Evolutionary conservation across 164 flowering plant genomes (phyloP), one percentile per base, ranked within the genome.

Genomic region (Stephania cephalantha): DNA sequence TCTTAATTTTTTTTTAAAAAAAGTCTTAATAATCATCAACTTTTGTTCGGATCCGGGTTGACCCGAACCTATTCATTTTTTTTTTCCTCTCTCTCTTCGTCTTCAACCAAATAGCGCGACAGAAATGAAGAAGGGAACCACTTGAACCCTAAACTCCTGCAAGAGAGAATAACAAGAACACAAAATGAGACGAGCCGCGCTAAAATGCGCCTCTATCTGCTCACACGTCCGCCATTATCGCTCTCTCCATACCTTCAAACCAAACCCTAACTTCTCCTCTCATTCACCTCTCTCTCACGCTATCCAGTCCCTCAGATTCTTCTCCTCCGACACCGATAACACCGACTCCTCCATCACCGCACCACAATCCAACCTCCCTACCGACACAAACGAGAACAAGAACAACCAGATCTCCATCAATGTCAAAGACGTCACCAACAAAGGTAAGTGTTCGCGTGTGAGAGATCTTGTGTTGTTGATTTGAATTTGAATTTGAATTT

Each of bases 381-480:
- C 52, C 22, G n/a, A 73, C 13, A 8, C 84, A 46, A 52, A 68
- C 74, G 77, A 78, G 70, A 79, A 85, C 63, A 69, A 72, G 5
- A 35, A 35, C 42, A 35, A 35, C 42, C 42, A 35, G 42, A 71
- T 58, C 6, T 9, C 73, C 18, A 10, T 68, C 13, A 82, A 78
- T 50, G 83, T 83, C 18, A 70, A 81, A 76, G 90, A 86, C 70
- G 82, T 88, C 73, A 73, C 77, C 71, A 88, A 78, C 72, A 82
- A 82, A 84, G 90, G 90, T 88, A 72, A 20, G 42, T 4, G 42
- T 4, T 35, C 42, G 42, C 4, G 42, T 35, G 42, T 35, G 42
- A 35, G 42, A 35, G 42, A 35, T 35, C 42, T 35, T 4, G 42
- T 35, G 42, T 35, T 35, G 3, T 35, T 35, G 42, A 35, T 35